phyloP scores from a whole-genome alignment of 2,329 filamentous ascomycete species.

The Cladophialophora immunda region DNA sequence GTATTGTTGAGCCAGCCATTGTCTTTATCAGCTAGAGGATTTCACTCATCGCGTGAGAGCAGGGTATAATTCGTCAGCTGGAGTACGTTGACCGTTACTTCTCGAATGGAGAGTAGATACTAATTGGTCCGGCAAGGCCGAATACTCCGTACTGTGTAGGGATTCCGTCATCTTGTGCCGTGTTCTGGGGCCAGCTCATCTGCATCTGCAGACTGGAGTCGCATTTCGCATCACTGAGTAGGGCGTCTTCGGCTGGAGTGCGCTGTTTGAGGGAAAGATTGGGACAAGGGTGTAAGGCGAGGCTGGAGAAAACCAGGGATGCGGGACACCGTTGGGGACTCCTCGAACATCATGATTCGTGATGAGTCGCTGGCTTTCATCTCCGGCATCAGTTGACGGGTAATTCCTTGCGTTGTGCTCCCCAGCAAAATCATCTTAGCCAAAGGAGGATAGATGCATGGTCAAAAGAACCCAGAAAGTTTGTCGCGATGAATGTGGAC shows the following conservation, averaged over 20 bases:
- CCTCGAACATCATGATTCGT: neutral
- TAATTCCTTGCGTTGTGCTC: neutral
- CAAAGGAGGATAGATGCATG: neutral
- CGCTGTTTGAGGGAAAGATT: neutral
- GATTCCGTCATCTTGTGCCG: slow-evolving; percentile 11
- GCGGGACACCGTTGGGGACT: neutral
- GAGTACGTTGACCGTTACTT: neutral
- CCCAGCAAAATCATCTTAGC: neutral
- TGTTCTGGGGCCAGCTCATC: neutral
- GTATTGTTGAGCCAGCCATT: no score
- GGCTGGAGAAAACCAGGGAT: neutral
- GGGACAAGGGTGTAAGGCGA: neutral
- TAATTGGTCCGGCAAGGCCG: neutral
- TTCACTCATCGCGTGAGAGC: neutral
- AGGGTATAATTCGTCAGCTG: neutral
- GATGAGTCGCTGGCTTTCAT: neutral
- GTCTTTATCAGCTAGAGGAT: neutral
- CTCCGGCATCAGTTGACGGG: neutral
- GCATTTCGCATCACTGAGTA: slow-evolving; percentile 1
- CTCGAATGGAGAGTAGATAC: neutral
- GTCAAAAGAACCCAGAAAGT: neutral
- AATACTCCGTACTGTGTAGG: neutral
- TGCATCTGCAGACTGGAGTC: slow-evolving; percentile 3
- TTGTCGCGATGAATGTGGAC: neutral
- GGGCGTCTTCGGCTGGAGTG: neutral